Conservation (phyloP, 495 filamentous ascomycete species). For the Lasiosphaeria miniovina region DNA sequence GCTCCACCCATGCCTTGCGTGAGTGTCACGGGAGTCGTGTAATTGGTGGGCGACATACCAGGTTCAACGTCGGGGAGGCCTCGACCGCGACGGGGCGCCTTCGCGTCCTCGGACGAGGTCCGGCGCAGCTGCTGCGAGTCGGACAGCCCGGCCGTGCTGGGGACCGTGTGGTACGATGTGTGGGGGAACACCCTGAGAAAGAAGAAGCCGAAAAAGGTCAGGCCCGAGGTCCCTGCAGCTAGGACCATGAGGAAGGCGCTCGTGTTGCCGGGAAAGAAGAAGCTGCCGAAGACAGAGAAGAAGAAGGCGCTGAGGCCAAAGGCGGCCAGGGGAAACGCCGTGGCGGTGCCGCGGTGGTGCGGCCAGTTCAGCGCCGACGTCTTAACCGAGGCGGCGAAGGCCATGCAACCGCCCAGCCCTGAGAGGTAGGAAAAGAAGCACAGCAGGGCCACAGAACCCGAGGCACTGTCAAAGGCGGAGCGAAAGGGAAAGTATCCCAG, state of each 20-base stretch:
- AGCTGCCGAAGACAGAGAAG: conserved; percentile 73
- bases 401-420: conserved; percentile 80
- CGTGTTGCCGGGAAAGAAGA: conserved; percentile 83
- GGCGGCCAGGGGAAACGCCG: conserved; percentile 84
- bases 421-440: conserved; percentile 82
- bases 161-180: conserved; percentile 62
- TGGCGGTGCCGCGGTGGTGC: conserved; percentile 85
- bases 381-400: conserved; percentile 85
- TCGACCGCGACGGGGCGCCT: conserved; percentile 34
- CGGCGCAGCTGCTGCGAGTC: conserved; percentile 61
- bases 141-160: conserved; percentile 41
- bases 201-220: conserved; percentile 72
- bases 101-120: conserved; percentile 57
- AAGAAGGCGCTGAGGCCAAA: conserved; percentile 97
- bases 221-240: conserved; percentile 69
- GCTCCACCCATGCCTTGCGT: conserved; percentile 22
- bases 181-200: conserved; percentile 77
- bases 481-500: conserved; percentile 81
- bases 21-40: conserved; percentile 28
- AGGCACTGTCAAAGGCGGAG: conserved; percentile 57
- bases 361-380: conserved; percentile 91
- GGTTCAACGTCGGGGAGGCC: conserved; percentile 52
- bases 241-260: conserved; percentile 76
- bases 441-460: conserved; percentile 64
- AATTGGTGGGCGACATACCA: conserved; percentile 56